Percentiles rank a stretch among this genome's conserved stretches.
Conservation (phyloP, 1,284 basidiomycete species). For the Trichosporon sp. region DNA sequence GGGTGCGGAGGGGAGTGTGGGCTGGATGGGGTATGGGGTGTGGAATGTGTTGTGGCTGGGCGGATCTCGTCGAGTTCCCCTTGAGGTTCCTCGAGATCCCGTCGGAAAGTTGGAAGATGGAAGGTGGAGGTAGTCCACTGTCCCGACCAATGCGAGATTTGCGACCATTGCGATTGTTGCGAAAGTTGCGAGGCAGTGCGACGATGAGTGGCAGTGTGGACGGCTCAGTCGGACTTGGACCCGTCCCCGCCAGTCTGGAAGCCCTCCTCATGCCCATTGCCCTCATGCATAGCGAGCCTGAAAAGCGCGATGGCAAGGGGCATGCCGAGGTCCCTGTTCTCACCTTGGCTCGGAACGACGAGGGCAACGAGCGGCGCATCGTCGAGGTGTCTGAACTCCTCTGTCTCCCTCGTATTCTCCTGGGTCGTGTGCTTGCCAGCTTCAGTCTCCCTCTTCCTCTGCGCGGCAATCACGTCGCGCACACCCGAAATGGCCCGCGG, state of each 20-base stretch:
- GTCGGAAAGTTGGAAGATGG: no score
- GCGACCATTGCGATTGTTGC: no score
- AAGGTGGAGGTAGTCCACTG: no score
- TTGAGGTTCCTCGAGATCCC: no score
- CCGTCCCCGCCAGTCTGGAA: not conserved
- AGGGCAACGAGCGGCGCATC: constrained; percentile 13
- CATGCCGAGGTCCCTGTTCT: constrained; percentile 11
- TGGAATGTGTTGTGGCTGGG: no score
- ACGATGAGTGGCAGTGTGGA: no score
- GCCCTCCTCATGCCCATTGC: constrained; percentile 15
- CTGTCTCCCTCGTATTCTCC: not conserved
- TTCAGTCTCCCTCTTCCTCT: not conserved
- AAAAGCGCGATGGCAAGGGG: constrained; percentile 14
- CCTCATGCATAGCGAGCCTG: constrained; percentile 18
- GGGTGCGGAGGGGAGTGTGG: no score
- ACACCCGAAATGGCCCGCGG: constrained; percentile 2
- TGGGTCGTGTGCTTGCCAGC: not conserved
- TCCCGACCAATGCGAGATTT: no score
- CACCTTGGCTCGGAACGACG: constrained; percentile 10
- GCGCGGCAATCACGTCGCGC: constrained; percentile 9
- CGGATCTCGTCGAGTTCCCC: no score
- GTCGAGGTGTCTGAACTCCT: not conserved
- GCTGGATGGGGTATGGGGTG: no score
- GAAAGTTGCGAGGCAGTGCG: no score
- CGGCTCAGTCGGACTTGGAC: not conserved